Evolutionary conservation across 78 protist species (phyloP).

Genomic region (Dictyostelium firmibasis): DNA sequence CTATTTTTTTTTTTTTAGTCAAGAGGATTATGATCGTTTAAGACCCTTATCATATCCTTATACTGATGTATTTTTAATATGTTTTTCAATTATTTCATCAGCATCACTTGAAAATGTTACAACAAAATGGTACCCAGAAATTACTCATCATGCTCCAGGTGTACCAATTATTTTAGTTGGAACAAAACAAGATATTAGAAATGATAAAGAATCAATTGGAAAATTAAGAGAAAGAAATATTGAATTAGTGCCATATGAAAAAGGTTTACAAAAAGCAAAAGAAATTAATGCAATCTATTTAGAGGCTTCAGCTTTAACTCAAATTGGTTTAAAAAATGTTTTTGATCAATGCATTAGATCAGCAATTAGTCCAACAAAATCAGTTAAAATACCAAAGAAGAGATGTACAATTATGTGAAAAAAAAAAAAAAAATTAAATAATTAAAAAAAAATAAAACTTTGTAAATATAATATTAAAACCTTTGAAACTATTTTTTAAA

Average conservation of each 20-base stretch:
- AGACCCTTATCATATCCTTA: conserved; percentile 97
- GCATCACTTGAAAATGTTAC: conserved; percentile 91
- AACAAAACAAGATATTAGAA: conserved; percentile 76
- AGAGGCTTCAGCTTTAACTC: conserved; percentile 96
- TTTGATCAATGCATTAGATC: conserved; percentile 85
- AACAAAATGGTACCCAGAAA: conserved; percentile 89
- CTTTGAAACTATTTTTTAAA: no score
- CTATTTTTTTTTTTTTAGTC: background rate
- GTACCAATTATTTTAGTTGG: conserved; percentile 92
- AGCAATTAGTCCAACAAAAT: conserved; percentile 40
- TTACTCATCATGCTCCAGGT: conserved; percentile 86
- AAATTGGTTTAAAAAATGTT: conserved; percentile 86
- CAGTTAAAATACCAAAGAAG: background rate
- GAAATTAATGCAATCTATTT: conserved; percentile 82
- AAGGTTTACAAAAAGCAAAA: conserved; percentile 50
- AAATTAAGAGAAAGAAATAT: conserved; percentile 58
- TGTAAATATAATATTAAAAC: no score
- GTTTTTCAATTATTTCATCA: conserved; percentile 87
- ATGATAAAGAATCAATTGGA: conserved; percentile 38
- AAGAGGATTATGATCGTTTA: conserved; percentile 98
- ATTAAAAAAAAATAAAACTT: background rate
- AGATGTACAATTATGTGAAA: conserved; percentile 38
- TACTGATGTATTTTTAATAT: conserved; percentile 92
- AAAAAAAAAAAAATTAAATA: conserved; percentile 5
- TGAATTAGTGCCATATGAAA: conserved; percentile 36